phyloP scores from a whole-genome alignment of 257 asterid species.

The Solanum arcanum region DNA sequence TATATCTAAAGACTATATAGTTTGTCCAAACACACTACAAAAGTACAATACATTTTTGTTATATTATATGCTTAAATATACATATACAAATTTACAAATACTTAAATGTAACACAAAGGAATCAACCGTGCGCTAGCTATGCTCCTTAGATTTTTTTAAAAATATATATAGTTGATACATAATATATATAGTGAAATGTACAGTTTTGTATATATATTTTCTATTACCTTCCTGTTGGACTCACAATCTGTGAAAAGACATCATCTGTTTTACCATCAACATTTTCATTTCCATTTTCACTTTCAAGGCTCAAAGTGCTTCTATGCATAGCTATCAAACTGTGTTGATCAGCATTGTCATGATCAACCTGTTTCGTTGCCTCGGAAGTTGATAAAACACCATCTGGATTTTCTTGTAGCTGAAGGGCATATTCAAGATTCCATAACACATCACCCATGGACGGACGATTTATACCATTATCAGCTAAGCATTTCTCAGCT shows the following conservation, averaged over 20 bases:
- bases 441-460: slow-evolving; percentile 80
- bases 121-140: background rate
- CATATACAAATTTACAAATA: background rate
- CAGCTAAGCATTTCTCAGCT: slow-evolving; percentile 67
- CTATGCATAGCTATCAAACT: slow-evolving; percentile 66
- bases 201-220: background rate
- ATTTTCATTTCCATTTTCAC: slow-evolving; percentile 38
- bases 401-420: slow-evolving; percentile 38
- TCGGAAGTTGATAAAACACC: background rate
- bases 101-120: background rate
- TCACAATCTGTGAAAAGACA: slow-evolving; percentile 53
- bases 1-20: background rate
- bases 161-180: background rate
- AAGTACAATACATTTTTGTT: background rate
- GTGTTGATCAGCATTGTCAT: slow-evolving; percentile 26
- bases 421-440: slow-evolving; percentile 65
- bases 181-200: background rate
- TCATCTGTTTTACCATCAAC: slow-evolving; percentile 20
- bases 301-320: slow-evolving; percentile 51
- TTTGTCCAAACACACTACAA: background rate
- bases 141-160: background rate
- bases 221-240: slow-evolving; percentile 49
- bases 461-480: slow-evolving; percentile 62
- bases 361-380: slow-evolving; percentile 2
- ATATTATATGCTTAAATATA: background rate